Conservation (phyloP, 1,284 basidiomycete species). For the Mycosarcoma maydis region DNA sequence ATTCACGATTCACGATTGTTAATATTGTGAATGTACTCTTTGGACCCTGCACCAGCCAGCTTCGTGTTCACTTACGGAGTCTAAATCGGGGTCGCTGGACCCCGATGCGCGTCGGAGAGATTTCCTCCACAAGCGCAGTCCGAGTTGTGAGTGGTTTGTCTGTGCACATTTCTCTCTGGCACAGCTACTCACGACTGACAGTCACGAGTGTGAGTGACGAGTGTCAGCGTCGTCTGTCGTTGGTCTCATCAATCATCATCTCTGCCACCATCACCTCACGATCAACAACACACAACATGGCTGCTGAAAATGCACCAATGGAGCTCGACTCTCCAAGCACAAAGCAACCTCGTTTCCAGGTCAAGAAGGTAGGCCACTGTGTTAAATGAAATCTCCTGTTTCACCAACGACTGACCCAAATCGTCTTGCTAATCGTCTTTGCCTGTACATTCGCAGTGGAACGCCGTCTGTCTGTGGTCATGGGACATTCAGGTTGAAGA, state of each 20-base stretch:
- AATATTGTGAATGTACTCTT: too few species aligned
- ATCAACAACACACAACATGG: constrained; percentile 2
- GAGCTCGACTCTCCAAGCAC: constrained; percentile 53
- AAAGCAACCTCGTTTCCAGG: constrained; percentile 63
- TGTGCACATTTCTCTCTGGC: constrained; percentile 1
- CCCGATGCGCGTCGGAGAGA: constrained; percentile 16
- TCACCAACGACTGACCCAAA: background rate
- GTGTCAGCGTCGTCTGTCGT: constrained; percentile 4
- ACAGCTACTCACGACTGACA: background rate
- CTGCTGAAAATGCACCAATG: constrained; percentile 51
- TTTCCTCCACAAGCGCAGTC: constrained; percentile 14
- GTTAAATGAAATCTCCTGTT: background rate
- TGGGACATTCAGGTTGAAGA: constrained; percentile 67
- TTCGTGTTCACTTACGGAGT: too few species aligned
- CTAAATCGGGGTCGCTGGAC: background rate
- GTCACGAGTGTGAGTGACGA: too few species aligned
- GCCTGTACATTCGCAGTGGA: constrained; percentile 53
- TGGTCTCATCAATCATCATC: too few species aligned
- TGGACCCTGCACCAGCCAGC: constrained; percentile 15
- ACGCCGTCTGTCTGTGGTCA: constrained; percentile 65
- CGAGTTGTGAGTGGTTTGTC: too few species aligned
- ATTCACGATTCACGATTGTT: too few species aligned
- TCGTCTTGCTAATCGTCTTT: background rate
- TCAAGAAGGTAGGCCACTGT: constrained; percentile 60
- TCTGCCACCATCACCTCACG: constrained; percentile 5